Base-by-base conservation (phyloP, 2,329 filamentous ascomycete genomes). In the Beauveria caledonica region DNA sequence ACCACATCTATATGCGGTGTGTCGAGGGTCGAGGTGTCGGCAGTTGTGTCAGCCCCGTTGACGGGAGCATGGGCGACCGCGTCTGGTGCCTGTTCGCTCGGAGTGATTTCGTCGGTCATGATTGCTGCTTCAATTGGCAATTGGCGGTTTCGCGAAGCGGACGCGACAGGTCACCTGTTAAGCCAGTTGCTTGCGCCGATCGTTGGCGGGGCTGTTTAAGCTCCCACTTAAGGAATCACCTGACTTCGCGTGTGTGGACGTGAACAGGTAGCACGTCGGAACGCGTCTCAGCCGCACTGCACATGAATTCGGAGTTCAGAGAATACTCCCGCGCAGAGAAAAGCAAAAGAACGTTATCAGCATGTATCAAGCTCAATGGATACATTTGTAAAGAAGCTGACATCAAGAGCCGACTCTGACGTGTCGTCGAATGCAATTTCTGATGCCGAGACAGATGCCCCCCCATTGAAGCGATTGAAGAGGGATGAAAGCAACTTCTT, bases 1-100 rank as follows among this genome's bases (percentile, higher is more conserved):
- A 73, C 63, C 40, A 77, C 64, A 62, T 80, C 78, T 62, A 70
- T 74, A 27, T 67, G 67, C 17, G 68, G 64, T 33, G 67, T 66
- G 36, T 68, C 68, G 6, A 46, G 15, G 23, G 39, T 23, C 15
- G 46, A 59, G 29, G 61, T 8, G 51, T 48, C 49, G 27, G 23
- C 19, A 45, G 49, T 17, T 11, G 49, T 4, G 4, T 40, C 49
- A 13, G 25, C 40, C 13, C 60, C 49, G 40, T 61, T 57, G 36
- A 45, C 39, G 4, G 29, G 33, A 13, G 25, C 33, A 17, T 55
- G 50, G 8, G 13, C n/a, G 36, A 23, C 29, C 27, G 33, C 23
- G 15, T 54, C 51, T 15, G 50, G 33, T 23, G 59, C 48, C 8
- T 63, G 29, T 5, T 69, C 68, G 36, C 62, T 15, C 51, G 66